These are phyloP conservation scores for Camelina sativa DNA, from an alignment of 345 rosid genomes.

Conservation along the genomic window DNA sequence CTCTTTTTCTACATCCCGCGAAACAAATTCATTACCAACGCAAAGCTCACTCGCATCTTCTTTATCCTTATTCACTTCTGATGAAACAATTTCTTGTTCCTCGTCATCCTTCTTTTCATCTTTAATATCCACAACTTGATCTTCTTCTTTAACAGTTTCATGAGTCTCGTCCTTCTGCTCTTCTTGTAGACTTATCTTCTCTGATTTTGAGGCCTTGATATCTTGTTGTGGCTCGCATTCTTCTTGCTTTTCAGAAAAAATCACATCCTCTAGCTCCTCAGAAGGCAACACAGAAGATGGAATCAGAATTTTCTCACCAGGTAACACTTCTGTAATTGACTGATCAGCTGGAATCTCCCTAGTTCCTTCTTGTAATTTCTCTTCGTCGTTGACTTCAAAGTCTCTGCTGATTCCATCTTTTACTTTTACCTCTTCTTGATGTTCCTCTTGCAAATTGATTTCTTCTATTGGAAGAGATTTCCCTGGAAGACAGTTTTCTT, in stretches of 20 bases:
- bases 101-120: slow-evolving; percentile 35
- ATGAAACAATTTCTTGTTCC: slow-evolving; percentile 22
- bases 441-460: slow-evolving; percentile 20
- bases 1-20: slow-evolving; percentile 2
- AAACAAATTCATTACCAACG: neutral
- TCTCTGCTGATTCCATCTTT: slow-evolving; percentile 17
- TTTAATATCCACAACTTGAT: slow-evolving; percentile 23
- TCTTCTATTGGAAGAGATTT: slow-evolving; percentile 7
- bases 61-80: slow-evolving; percentile 19
- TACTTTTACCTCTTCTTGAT: slow-evolving; percentile 20
- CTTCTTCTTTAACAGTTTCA: slow-evolving; percentile 26
- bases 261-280: slow-evolving; percentile 31
- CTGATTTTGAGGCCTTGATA: slow-evolving; percentile 5
- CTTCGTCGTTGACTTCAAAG: neutral
- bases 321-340: slow-evolving; percentile 38
- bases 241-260: slow-evolving; percentile 33
- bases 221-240: neutral
- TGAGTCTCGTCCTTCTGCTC: slow-evolving; percentile 38
- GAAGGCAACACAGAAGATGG: slow-evolving; percentile 34
- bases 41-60: slow-evolving; percentile 18
- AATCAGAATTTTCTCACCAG: slow-evolving; percentile 28
- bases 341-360: slow-evolving; percentile 29
- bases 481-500: neutral
- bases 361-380: slow-evolving; percentile 26
- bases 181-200: slow-evolving; percentile 23